Evolutionary conservation across 805 yeast species (phyloP), one percentile per base, ranked within the genome.

Genomic region (Cyberlindnera suaveolens): DNA sequence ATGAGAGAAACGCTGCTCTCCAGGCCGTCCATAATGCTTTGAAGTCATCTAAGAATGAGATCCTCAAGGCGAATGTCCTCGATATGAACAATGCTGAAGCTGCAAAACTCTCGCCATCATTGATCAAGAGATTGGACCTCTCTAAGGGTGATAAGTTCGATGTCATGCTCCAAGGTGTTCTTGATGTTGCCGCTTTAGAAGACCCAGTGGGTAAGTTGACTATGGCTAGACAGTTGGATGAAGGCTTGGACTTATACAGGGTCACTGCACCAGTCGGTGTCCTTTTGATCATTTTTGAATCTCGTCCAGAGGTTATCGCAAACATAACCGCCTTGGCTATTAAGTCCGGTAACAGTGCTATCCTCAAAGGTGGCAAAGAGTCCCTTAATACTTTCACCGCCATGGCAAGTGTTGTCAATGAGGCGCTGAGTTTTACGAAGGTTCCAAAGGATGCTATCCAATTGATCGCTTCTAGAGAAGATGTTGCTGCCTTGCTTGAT

Each of bases 231-330:
- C 79, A 87, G 62, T 70, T 93, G 29, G 99, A 93, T 61, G 96
- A 88, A 42, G 95, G 87, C n/a, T 75, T 93, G 50, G 83, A 80
- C 40, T 68, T 93, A 47, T 84, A 80, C 63, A 72, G 96, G 58
- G 74, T 91, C 11, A 83, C 96, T 5, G 85, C 96, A 23, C 99
- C 99, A 13, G 89, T 93, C 5, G 99, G 99, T 16, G 97, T 88
- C 0, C 65, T 93, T 36, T 70, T 93, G 48, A 89, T 93, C 37
- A 95, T 93, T 43, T 93, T 93, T 62, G 99, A 93, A 65, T 80
- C 96, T 27, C 77, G 99, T 58, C 99, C 99, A 32, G 99, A 93
- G 62, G 99, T 93, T 10, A 93, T 93, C 68, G 99, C 99, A 42
- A 95, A 93, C 61, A 93, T 93, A 57, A 84, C 96, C 13, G 93